Conservation (phyloP, 805 yeast genomes). For the Kurtzmaniella cleridarum region DNA sequence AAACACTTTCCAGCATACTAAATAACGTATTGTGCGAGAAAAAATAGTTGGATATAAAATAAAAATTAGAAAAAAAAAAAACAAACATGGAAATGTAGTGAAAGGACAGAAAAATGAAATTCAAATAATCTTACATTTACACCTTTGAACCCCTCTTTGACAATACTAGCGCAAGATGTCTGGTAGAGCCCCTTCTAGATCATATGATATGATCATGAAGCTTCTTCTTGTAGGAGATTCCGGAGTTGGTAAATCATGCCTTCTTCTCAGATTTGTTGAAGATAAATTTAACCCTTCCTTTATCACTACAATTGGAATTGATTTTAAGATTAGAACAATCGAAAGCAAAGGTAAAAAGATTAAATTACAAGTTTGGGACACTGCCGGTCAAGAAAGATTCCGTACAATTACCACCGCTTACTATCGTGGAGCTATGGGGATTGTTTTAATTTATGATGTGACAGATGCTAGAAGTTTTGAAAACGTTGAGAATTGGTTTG, state of each 20-base stretch:
- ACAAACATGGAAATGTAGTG: too few relatives aligned
- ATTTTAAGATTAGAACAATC: conserved; percentile 82
- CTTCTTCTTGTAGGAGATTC: conserved; percentile 93
- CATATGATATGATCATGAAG: conserved; percentile 88
- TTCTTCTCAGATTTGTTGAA: conserved; percentile 91
- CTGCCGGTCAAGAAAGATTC: conserved; percentile 98
- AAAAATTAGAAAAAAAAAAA: too few relatives aligned
- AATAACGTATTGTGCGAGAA: too few relatives aligned
- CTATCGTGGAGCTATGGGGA: conserved; percentile 87
- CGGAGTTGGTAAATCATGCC: conserved; percentile 97
- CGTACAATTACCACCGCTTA: conserved; percentile 94
- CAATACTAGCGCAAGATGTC: conserved; percentile 31
- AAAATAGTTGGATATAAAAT: too few relatives aligned
- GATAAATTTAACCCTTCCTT: conserved; percentile 96
- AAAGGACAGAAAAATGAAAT: too few relatives aligned
- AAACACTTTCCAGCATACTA: too few relatives aligned
- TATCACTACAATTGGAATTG: conserved; percentile 97
- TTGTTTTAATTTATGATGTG: conserved; percentile 77
- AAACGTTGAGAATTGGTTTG: conserved; percentile 90
- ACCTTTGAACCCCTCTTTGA: too few relatives aligned
- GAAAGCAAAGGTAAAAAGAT: conserved; percentile 96
- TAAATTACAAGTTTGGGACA: conserved; percentile 98
- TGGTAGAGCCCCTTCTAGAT: conserved; percentile 60
- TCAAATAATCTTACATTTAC: too few relatives aligned
- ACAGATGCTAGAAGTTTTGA: conserved; percentile 88